A percentile compares a stretch with the other conserved stretches of the same genome.
Conservation (phyloP, 768 basidiomycete species). For the Cyclocybe cylindracea region DNA sequence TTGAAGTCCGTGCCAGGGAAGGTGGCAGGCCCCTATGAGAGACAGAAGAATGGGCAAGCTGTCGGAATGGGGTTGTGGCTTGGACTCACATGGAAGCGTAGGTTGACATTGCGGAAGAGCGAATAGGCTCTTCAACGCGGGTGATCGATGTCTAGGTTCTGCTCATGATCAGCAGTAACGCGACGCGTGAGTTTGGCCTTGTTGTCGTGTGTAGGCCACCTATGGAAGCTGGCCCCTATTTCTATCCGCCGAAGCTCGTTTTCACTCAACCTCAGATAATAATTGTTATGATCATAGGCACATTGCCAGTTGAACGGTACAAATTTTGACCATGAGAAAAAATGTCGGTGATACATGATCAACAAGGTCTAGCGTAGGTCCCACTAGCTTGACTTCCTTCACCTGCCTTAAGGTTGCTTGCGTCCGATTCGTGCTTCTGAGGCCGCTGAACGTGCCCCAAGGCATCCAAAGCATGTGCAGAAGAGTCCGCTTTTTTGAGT, state of each 20-base stretch:
- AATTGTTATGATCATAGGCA: too few relatives aligned
- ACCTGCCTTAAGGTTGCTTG: conserved; percentile 48
- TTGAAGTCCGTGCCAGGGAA: conserved; percentile 33
- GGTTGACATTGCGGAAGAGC: conserved; percentile 13
- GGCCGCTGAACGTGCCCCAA: conserved; percentile 30
- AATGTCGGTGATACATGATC: conserved; percentile 13
- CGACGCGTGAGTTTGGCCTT: conserved; percentile 28
- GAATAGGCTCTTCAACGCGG: too few relatives aligned
- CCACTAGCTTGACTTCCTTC: conserved; percentile 52
- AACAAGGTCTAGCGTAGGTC: conserved; percentile 73
- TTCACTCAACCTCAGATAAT: too few relatives aligned
- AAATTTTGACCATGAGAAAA: too few relatives aligned
- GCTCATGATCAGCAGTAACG: conserved; percentile 3
- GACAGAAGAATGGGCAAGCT: not conserved
- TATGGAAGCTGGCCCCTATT: too few relatives aligned
- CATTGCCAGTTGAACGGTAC: too few relatives aligned
- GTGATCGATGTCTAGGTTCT: too few relatives aligned
- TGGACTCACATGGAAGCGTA: conserved; percentile 14
- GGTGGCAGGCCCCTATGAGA: conserved; percentile 23
- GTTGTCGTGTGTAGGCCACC: conserved; percentile 26
- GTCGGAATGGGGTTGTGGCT: not conserved
- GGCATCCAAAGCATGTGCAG: conserved; percentile 52
- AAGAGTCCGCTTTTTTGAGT: conserved; percentile 46
- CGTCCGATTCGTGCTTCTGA: conserved; percentile 36
- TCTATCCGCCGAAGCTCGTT: too few relatives aligned